Percentiles rank a stretch among this genome's conserved stretches.
phyloP scores from a whole-genome alignment of 352 stramenopile genomes.

The Blastocystis sp. region DNA sequence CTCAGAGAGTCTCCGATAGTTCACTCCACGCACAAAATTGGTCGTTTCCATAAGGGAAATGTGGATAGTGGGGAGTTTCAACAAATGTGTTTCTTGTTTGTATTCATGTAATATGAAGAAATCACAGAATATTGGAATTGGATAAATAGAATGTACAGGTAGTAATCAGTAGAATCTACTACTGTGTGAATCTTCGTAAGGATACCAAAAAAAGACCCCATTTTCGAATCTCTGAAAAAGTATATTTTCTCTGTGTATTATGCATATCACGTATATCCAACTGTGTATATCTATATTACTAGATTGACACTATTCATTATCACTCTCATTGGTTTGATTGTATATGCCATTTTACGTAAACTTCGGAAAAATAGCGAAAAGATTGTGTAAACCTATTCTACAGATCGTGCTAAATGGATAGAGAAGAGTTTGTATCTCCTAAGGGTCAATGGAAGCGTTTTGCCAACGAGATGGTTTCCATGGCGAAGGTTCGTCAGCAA shows the following conservation, averaged over 20 bases:
- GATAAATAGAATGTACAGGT: neutral
- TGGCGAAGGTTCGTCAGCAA: slow-evolving; percentile 18
- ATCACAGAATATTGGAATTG: neutral
- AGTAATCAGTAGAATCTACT: neutral
- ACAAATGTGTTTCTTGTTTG: neutral
- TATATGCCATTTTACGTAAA: neutral
- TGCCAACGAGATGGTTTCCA: neutral
- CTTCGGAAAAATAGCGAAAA: neutral
- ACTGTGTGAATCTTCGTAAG: neutral
- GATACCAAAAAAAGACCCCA: neutral
- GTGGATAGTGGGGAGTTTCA: neutral
- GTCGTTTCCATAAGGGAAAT: neutral
- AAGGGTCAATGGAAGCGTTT: neutral
- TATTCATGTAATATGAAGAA: neutral
- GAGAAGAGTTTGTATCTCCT: neutral
- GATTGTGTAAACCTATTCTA: slow-evolving; percentile 20
- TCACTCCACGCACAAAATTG: slow-evolving; percentile 23
- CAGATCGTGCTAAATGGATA: neutral
- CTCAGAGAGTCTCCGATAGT: slow-evolving; percentile 36
- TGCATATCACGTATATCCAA: neutral
- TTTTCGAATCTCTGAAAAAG: neutral
- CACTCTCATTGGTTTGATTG: neutral
- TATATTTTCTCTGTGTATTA: neutral
- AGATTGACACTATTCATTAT: neutral
- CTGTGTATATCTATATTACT: neutral